These are phyloP conservation scores for Polygonum maritimum DNA, from an alignment of 148 eudicot species.

Conservation along the genomic window DNA sequence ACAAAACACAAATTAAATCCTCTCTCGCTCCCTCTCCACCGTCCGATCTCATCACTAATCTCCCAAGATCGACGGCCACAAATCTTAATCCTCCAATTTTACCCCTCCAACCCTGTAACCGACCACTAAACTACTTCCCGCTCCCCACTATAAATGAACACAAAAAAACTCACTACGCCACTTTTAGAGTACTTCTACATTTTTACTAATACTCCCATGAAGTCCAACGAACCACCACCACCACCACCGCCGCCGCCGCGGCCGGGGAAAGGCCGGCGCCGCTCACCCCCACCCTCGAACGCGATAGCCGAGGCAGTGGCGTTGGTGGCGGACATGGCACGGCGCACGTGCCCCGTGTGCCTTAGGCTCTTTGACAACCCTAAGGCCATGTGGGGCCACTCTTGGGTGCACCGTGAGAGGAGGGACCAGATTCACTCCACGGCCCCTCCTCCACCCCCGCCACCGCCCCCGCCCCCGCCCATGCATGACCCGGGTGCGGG, in stretches of 20 bases:
- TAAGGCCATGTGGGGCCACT: conserved; percentile 12
- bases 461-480: neutral
- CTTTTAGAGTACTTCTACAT: neutral
- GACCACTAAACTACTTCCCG: neutral
- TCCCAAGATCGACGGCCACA: neutral
- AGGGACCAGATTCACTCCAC: neutral
- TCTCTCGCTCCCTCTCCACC: no score
- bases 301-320: neutral
- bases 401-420: conserved; percentile 9
- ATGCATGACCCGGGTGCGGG: neutral
- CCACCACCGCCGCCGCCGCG: no score
- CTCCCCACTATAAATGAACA: neutral
- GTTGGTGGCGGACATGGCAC: neutral
- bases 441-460: neutral
- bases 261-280: neutral
- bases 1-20: no score
- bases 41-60: no score
- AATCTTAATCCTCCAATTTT: neutral
- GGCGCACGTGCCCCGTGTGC: conserved; percentile 10
- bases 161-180: neutral
- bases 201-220: neutral
- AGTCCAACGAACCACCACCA: neutral
- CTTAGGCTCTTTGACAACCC: neutral
- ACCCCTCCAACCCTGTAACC: neutral
- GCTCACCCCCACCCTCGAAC: neutral